Evolutionary conservation across 305 asterid species (phyloP).

Genomic region (Fraxinus floribunda): DNA sequence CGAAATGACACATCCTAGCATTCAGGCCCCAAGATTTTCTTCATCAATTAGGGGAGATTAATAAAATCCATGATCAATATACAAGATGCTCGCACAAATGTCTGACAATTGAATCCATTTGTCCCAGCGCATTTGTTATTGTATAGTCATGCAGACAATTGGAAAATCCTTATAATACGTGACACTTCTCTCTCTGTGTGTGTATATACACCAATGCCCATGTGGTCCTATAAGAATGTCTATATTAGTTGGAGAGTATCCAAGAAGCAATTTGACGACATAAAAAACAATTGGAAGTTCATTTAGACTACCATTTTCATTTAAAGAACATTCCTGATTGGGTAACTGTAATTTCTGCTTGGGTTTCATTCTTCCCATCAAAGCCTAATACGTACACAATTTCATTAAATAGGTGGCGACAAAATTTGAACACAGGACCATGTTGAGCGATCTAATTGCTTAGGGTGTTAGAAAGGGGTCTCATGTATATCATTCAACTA

Average conservation of each 20-base stretch:
- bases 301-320: slow-evolving; percentile 11
- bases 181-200: background rate
- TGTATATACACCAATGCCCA: background rate
- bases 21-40: background rate
- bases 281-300: background rate
- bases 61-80: background rate
- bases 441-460: background rate
- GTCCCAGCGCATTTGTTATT: background rate
- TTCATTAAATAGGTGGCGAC: background rate
- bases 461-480: background rate
- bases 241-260: background rate
- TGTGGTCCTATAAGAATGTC: background rate
- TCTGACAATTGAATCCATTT: background rate
- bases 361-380: background rate
- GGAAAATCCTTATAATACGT: background rate
- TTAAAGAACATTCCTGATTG: background rate
- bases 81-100: background rate
- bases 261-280: background rate
- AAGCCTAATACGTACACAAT: background rate
- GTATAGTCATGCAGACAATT: background rate
- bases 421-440: background rate
- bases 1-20: background rate
- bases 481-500: background rate
- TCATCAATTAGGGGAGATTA: background rate
- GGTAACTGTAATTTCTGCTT: background rate